Percentiles rank a stretch among this genome's conserved stretches.
Conservation (phyloP, 805 yeast species). For the Monosporozyma aerobia region DNA sequence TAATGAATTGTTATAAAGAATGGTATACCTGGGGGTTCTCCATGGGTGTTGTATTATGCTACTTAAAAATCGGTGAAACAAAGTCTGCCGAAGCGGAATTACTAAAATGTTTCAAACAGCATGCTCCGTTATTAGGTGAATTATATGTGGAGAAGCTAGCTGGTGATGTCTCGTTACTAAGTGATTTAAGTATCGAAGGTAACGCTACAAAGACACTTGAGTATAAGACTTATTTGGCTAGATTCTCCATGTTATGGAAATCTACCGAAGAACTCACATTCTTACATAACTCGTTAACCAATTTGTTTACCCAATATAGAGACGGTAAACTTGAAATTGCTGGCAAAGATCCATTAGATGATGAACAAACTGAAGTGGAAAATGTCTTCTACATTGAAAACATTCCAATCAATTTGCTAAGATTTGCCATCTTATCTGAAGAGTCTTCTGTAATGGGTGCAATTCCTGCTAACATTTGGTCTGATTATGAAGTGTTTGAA, state of each 20-base stretch:
- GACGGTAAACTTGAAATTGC: constrained; percentile 3
- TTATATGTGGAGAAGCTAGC: constrained; percentile 19
- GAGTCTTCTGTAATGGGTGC: constrained; percentile 65
- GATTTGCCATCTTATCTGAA: constrained; percentile 63
- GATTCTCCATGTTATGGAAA: constrained; percentile 50
- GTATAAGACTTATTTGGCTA: constrained; percentile 48
- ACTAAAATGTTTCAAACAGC: constrained; percentile 40
- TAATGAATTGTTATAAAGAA: constrained; percentile 45
- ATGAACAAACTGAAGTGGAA: neutral
- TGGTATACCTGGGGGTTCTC: constrained; percentile 72
- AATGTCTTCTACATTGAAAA: constrained; percentile 19
- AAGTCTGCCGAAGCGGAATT: constrained; percentile 42
- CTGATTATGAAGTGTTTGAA: constrained; percentile 51
- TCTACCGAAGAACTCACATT: constrained; percentile 39
- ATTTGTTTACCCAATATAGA: constrained; percentile 14
- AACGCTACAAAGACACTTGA: constrained; percentile 25
- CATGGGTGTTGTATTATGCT: constrained; percentile 58
- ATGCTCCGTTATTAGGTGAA: constrained; percentile 41
- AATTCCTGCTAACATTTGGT: constrained; percentile 55
- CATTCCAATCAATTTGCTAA: constrained; percentile 51
- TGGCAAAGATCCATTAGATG: neutral
- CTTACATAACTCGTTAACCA: constrained; percentile 35
- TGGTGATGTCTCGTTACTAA: constrained; percentile 14
- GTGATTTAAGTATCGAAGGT: constrained; percentile 17
- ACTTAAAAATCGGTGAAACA: constrained; percentile 34